Conservation (phyloP, 306 rosid species). For the Fagus crenata region DNA sequence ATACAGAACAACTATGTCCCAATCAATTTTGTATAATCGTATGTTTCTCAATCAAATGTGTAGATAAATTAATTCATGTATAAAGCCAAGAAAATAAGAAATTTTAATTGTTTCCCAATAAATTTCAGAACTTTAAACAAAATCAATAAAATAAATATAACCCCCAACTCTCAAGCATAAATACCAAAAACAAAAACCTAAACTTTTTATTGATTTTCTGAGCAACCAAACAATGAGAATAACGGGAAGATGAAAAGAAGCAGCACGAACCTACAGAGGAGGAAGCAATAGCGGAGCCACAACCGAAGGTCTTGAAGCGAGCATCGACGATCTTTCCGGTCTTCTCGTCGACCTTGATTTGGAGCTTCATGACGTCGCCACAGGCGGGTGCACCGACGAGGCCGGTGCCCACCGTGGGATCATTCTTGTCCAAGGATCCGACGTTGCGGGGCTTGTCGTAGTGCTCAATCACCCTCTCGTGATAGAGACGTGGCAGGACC, state of each 20-base stretch:
- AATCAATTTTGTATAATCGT: background rate
- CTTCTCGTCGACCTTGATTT: constrained; percentile 75
- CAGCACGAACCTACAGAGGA: constrained; percentile 69
- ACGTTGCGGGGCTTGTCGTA: constrained; percentile 84
- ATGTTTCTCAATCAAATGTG: too few species aligned
- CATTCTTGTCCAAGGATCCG: constrained; percentile 79
- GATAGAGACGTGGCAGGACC: constrained; percentile 58
- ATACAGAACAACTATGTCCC: background rate
- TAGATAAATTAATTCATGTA: background rate
- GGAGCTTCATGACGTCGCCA: constrained; percentile 94
- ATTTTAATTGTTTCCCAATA: background rate
- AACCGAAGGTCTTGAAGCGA: constrained; percentile 87
- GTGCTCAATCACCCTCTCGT: constrained; percentile 87
- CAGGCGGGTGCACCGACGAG: constrained; percentile 91
- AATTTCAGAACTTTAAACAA: background rate
- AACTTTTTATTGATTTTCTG: background rate
- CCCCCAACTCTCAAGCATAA: background rate
- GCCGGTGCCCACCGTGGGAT: constrained; percentile 79
- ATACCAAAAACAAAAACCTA: background rate
- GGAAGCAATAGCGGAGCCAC: constrained; percentile 93
- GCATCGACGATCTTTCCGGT: constrained; percentile 85
- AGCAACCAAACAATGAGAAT: background rate
- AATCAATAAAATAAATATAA: background rate
- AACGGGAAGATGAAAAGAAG: background rate
- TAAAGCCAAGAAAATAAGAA: background rate